Evolutionary conservation across 78 protist genomes (phyloP), one percentile per base, ranked within the genome.

Genomic region (Tieghemostelium lacteum): DNA sequence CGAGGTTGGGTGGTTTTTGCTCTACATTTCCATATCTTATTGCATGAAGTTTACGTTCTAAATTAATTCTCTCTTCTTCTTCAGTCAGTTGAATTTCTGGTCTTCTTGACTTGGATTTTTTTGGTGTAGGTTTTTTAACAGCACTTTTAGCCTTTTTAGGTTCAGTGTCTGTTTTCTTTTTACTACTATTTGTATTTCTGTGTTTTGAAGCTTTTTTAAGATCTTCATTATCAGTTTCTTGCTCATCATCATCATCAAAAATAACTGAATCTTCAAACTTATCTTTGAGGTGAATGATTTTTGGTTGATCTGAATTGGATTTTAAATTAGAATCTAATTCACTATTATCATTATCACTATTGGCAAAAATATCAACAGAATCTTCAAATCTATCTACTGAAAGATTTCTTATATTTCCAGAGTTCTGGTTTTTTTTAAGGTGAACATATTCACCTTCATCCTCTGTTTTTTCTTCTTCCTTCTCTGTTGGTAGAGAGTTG

Each of bases 1-100:
- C 95, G 22, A 54, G 42, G 33, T 83, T 92, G 16, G 78, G 64
- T 17, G 91, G 91, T 60, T 66, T 28, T 36, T 55, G 57, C n/a
- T 49, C 31, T 16, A 39, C 29, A 22, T 52, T 73, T n/a, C 36
- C 29, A 0, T 34, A 50, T 50, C 22, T 19, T 3, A 7, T 24
- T 29, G 50, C 26, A 28, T 45, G 10, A n/a, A 40, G 55, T 29
- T 64, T 37, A n/a, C 62, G 24, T 26, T 60, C 69, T 62, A 58
- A 52, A 39, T 80, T 75, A 7, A 20, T 36, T 34, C 14, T 34
- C 17, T 36, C 31, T 2, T 3, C 34, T 6, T 17, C 64, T 57
- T 57, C 16, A 5, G 62, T 12, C 31, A 6, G 64, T 28, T 71
- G 33, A 22, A 61, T 31, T 17, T 20, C 78, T 5, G 26, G 55